Conservation (phyloP, 73 alveolate genomes). For the Paramecium bursaria region DNA sequence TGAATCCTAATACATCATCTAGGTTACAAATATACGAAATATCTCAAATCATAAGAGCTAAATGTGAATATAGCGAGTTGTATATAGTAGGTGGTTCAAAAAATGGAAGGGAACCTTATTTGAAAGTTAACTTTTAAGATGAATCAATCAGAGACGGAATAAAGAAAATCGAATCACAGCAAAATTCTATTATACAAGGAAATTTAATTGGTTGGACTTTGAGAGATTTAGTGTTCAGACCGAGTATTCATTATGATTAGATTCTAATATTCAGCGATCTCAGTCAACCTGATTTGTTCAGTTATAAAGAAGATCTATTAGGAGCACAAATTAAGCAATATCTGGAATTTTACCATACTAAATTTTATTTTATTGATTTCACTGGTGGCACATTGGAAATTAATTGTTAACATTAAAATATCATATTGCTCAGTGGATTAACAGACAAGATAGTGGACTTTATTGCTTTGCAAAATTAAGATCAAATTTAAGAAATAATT, state of each 20-base stretch:
- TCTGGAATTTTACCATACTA: too few species aligned
- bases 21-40: not conserved
- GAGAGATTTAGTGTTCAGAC: too few species aligned
- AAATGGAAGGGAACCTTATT: not conserved
- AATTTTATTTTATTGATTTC: too few species aligned
- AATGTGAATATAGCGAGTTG: slow-evolving; percentile 42
- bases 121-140: slow-evolving; percentile 18
- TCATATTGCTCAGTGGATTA: not conserved
- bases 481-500: slow-evolving; percentile 2
- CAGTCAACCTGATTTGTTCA: too few species aligned
- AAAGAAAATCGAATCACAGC: slow-evolving; percentile 42
- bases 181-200: slow-evolving; percentile 29
- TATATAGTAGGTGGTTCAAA: not conserved
- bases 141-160: too few species aligned
- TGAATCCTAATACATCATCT: slow-evolving; percentile 5
- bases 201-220: too few species aligned
- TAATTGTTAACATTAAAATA: too few species aligned
- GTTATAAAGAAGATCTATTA: too few species aligned
- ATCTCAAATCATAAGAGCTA: slow-evolving; percentile 8
- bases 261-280: too few species aligned
- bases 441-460: slow-evolving; percentile 11
- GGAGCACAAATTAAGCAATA: too few species aligned
- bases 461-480: not conserved
- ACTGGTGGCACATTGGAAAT: too few species aligned
- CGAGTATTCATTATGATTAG: too few species aligned